Base-by-base conservation (phyloP, 1,284 basidiomycete genomes). In the Microbotryum saponariae region DNA sequence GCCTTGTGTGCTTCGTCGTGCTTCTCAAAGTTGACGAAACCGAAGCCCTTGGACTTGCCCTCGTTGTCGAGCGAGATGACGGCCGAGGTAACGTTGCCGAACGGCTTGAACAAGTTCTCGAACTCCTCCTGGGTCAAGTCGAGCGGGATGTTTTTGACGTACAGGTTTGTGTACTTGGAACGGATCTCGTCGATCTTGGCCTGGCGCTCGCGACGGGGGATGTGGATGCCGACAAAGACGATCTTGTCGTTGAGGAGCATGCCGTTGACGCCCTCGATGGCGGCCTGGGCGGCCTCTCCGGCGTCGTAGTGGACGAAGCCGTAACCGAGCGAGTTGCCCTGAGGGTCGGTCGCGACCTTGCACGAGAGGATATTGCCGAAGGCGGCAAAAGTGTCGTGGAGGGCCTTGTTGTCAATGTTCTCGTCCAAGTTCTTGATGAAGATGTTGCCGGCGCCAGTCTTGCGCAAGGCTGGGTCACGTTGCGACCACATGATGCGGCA, bases 401-500 rank as follows among this genome's bases (percentile, higher is more conserved):
- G 89, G 70, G 96, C 96, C 86, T 99, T 99, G 85, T 98, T 98
- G 81, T 99, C 96, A 73, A 99, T 99, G 67, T 83, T 72, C 78
- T 96, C 91, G 77, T 98, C 96, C 71, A 99, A 81, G 81, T 98
- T 98, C 82, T 98, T 99, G 82, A 99, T 98, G 81, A 99, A 99
- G 76, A 99, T 94, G 79, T 98, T 99, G 78, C 96, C 96, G 80
- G 97, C 92, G 70, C 93, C 93, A 70, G 93, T 97, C 85, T 98
- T 97, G 79, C 96, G 91, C 74, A 98, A 85, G 72, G 91, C 90
- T 66, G 96, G 96, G 81, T 98, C 96, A 77, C 96, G 91, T 84
- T 98, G 94, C 74, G 93, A 97, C 93, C 96, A 97, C 96, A 99
- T 99, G 82, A 99, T 99, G 74, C 96, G 92, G 82, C 96, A 99